Evolutionary conservation across 2,329 filamentous ascomycete genomes (phyloP).

Genomic region (Onygena corvina): DNA sequence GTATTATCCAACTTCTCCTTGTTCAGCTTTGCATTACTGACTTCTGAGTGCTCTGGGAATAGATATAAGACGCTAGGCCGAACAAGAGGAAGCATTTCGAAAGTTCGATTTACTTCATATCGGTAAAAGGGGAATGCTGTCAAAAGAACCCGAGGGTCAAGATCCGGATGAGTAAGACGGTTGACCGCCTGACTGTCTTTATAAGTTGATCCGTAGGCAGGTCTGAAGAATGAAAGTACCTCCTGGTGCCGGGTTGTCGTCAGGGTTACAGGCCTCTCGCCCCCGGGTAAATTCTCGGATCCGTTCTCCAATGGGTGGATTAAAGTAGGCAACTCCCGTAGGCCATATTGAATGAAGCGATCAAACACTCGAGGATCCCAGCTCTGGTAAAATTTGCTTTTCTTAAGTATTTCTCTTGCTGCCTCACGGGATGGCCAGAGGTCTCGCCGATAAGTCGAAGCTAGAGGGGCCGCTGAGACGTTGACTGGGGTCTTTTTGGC

Average conservation of each 20-base stretch:
- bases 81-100: slow-evolving; percentile 31
- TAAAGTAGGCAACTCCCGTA: slow-evolving; percentile 61
- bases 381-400: slow-evolving; percentile 60
- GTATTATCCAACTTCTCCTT: slow-evolving; percentile 33
- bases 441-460: slow-evolving; percentile 63
- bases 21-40: slow-evolving; percentile 29
- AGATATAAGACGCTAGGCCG: slow-evolving; percentile 37
- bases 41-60: slow-evolving; percentile 34
- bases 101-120: slow-evolving; percentile 30
- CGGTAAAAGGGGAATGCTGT: slow-evolving; percentile 35
- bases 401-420: slow-evolving; percentile 55
- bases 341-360: slow-evolving; percentile 57
- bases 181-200: slow-evolving; percentile 27
- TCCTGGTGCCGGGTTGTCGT: slow-evolving; percentile 80
- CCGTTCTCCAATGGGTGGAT: slow-evolving; percentile 24
- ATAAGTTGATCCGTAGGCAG: slow-evolving; percentile 49
- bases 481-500: slow-evolving; percentile 18
- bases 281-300: slow-evolving; percentile 47
- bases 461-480: slow-evolving; percentile 32
- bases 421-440: slow-evolving; percentile 64
- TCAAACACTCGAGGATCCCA: slow-evolving; percentile 78
- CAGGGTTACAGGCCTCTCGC: slow-evolving; percentile 50
- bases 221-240: slow-evolving; percentile 45
- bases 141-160: slow-evolving; percentile 22
- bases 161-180: slow-evolving; percentile 36